These are phyloP conservation scores for Colletotrichum salicis DNA, from an alignment of 2,329 filamentous ascomycete species.

Conservation along the genomic window DNA sequence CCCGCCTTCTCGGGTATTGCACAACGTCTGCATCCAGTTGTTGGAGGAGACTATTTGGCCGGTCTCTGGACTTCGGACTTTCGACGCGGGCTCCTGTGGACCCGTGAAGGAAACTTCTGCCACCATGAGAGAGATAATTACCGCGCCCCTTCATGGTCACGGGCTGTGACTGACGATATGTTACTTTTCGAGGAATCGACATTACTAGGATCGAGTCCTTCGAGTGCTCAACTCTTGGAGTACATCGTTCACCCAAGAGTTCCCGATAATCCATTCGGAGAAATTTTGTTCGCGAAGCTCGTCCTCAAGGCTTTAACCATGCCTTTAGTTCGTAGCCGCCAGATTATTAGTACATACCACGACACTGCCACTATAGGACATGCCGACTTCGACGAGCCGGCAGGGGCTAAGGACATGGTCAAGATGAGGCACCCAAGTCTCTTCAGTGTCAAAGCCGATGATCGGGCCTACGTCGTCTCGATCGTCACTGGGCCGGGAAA, in stretches of 20 bases:
- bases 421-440: not conserved
- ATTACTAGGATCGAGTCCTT: not conserved
- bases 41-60: not conserved
- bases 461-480: not conserved
- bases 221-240: not conserved
- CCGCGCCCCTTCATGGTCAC: not conserved
- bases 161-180: not conserved
- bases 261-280: not conserved
- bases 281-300: not conserved
- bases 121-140: not conserved
- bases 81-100: not conserved
- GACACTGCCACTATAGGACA: not conserved
- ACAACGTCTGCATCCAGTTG: not conserved
- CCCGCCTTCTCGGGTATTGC: constrained; percentile 4
- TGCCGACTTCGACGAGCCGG: not conserved
- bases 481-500: not conserved
- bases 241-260: not conserved
- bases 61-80: not conserved
- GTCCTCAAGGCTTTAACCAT: not conserved
- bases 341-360: not conserved
- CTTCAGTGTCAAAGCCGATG: not conserved
- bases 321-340: not conserved
- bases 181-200: not conserved
- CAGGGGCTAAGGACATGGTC: not conserved
- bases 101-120: not conserved